Evolutionary conservation across 129 eudicot species (phyloP).

Genomic region (Pittosporum tobira): DNA sequence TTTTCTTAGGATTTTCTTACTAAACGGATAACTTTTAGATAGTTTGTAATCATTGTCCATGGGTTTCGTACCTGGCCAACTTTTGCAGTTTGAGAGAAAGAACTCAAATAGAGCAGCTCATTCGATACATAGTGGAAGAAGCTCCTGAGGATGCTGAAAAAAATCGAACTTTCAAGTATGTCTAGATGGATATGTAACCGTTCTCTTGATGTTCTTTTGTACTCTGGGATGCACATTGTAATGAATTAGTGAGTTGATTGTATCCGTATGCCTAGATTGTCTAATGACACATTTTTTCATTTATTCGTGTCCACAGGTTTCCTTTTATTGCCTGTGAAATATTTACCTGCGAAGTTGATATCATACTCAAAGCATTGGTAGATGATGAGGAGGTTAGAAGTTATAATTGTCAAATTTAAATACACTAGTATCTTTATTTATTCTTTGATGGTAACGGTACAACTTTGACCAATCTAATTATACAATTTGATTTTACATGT

Average conservation of each 20-base stretch:
- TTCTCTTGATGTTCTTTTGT: constrained; percentile 10
- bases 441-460: not conserved
- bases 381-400: constrained; percentile 84
- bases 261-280: not conserved
- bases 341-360: constrained; percentile 93
- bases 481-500: constrained; percentile 6
- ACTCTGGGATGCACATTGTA: constrained; percentile 4
- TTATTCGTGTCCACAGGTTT: constrained; percentile 39
- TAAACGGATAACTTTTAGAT: not conserved
- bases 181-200: constrained; percentile 1
- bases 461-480: not conserved
- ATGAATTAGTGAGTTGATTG: not conserved
- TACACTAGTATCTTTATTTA: not conserved
- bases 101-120: constrained; percentile 63
- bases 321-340: constrained; percentile 96
- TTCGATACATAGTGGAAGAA: constrained; percentile 80
- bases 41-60: not conserved
- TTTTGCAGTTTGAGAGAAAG: constrained; percentile 73
- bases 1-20: too few relatives aligned
- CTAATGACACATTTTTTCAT: not conserved
- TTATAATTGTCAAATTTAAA: not conserved
- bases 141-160: constrained; percentile 82
- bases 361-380: constrained; percentile 77
- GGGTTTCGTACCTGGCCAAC: not conserved
- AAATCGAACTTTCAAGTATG: constrained; percentile 75